phyloP scores from a whole-genome alignment of 768 basidiomycete species.

The Leucocoprinus birnbaumii region DNA sequence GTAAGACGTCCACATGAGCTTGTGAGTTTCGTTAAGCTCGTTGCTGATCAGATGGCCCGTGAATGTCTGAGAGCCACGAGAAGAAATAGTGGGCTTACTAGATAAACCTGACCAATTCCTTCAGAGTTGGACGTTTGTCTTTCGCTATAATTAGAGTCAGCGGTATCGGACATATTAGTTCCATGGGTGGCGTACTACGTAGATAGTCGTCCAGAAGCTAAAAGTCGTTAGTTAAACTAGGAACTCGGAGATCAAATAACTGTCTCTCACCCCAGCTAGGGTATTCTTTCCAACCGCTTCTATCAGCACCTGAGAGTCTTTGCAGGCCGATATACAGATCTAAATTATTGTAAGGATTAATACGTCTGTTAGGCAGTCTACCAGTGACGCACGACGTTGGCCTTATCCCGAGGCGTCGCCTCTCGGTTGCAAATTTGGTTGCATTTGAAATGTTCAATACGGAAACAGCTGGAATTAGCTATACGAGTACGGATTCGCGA shows the following conservation, averaged over 20 bases:
- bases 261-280: neutral
- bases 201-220: neutral
- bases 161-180: too few species aligned
- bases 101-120: too few species aligned
- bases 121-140: too few species aligned
- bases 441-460: neutral
- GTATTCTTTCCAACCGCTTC: neutral
- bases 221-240: neutral
- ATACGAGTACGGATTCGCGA: neutral
- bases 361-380: neutral
- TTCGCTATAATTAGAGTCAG: too few species aligned
- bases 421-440: constrained; percentile 7
- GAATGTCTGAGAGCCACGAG: too few species aligned
- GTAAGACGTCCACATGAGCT: too few species aligned
- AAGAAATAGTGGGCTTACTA: too few species aligned
- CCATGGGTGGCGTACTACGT: neutral
- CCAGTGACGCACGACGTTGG: neutral
- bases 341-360: neutral
- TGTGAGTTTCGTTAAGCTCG: too few species aligned
- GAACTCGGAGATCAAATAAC: neutral
- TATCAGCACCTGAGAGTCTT: constrained; percentile 9
- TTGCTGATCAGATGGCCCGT: too few species aligned
- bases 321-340: constrained; percentile 15
- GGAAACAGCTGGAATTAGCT: neutral
- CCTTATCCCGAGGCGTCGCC: neutral